These are phyloP conservation scores for Tephrocybe sp. DNA, from an alignment of 768 basidiomycete species.

Conservation along the genomic window DNA sequence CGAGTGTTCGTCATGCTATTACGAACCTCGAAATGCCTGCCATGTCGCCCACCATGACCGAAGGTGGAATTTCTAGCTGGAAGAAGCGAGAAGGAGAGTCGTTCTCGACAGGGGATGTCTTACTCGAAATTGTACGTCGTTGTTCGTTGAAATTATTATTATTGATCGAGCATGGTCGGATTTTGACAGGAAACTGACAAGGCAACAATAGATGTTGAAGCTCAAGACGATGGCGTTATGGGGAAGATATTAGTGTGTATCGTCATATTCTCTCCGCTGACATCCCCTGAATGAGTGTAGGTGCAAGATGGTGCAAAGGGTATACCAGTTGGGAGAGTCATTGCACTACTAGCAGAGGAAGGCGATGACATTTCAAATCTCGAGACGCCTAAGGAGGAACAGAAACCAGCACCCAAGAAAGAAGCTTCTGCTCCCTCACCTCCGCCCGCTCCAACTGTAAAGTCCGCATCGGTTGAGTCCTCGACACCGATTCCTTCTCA, in stretches of 20 bases:
- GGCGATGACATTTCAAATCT: conserved; percentile 93
- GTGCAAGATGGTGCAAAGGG: conserved; percentile 76
- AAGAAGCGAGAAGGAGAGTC: conserved; percentile 84
- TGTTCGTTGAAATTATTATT: neutral
- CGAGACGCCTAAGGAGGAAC: conserved; percentile 56
- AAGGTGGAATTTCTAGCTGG: conserved; percentile 89
- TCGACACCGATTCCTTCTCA: conserved; percentile 24
- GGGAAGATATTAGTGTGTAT: conserved; percentile 85
- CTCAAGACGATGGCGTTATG: conserved; percentile 93
- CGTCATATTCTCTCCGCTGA: neutral
- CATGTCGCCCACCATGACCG: conserved; percentile 97
- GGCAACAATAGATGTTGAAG: conserved; percentile 97
- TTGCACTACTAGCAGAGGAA: conserved; percentile 92
- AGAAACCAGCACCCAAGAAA: conserved; percentile 25
- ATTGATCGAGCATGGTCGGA: neutral
- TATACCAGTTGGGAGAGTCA: conserved; percentile 82
- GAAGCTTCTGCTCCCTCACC: conserved; percentile 26
- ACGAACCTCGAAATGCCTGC: conserved; percentile 89
- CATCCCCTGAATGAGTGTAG: conserved; percentile 32
- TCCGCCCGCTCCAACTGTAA: conserved; percentile 27
- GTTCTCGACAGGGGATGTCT: conserved; percentile 78
- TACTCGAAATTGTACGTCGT: conserved; percentile 80
- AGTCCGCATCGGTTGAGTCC: conserved; percentile 16
- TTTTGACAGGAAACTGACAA: conserved; percentile 81
- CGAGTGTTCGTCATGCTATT: conserved; percentile 52